Conservation (phyloP, 164 flowering plant species). For the Echeveria elegans region DNA sequence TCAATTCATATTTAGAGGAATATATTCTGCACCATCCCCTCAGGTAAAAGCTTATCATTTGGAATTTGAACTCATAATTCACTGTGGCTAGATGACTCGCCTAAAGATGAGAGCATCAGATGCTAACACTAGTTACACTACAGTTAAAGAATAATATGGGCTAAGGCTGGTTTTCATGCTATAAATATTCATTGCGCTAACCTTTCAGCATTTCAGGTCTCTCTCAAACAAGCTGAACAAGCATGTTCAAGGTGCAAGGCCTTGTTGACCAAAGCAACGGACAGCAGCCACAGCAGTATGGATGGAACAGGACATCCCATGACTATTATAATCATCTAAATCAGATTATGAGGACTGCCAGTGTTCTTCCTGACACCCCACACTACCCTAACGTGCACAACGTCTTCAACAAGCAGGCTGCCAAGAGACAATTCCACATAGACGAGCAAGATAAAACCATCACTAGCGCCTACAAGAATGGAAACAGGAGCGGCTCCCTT, state of each 20-base stretch:
- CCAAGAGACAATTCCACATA: slow-evolving; percentile 16
- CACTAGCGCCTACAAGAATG: not conserved
- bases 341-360: slow-evolving; percentile 20
- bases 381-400: slow-evolving; percentile 22
- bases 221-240: not conserved
- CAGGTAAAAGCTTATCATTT: not conserved
- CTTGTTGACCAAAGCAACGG: not conserved
- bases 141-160: no score
- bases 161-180: no score
- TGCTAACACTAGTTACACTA: no score
- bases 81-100: no score
- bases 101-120: no score
- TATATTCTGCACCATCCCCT: not conserved
- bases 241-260: not conserved
- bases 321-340: slow-evolving; percentile 23
- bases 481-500: not conserved
- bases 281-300: not conserved
- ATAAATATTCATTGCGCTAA: not conserved
- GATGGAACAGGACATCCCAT: slow-evolving; percentile 14
- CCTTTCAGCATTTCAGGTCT: not conserved
- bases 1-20: not conserved
- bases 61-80: no score
- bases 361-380: slow-evolving; percentile 13
- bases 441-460: slow-evolving; percentile 8
- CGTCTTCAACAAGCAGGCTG: slow-evolving; percentile 16